Percentiles rank a stretch among this genome's conserved stretches.
phyloP scores from a whole-genome alignment of 2,329 filamentous ascomycete species.

The Trichophyton equinum region DNA sequence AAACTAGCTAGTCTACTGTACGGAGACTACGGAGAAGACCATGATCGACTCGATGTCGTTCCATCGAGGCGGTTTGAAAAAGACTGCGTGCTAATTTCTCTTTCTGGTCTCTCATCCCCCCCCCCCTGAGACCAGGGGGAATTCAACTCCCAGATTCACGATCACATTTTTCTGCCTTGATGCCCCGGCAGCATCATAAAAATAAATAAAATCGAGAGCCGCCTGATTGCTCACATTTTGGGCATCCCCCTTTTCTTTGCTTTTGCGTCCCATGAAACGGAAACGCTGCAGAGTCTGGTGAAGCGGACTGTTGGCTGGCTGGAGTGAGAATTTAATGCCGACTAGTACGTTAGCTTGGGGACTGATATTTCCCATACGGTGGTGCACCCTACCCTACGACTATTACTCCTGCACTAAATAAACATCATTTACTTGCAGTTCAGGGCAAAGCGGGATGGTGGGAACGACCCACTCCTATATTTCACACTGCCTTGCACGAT shows the following conservation, averaged over 20 bases:
- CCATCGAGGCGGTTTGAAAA: not conserved
- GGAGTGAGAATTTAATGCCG: not conserved
- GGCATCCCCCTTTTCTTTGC: not conserved
- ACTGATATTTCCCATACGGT: too few species aligned
- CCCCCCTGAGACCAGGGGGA: not conserved
- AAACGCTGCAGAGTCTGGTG: not conserved
- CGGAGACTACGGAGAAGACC: not conserved
- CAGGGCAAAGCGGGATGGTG: not conserved
- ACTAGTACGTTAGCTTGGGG: not conserved
- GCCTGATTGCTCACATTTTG: not conserved
- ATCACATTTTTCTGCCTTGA: not conserved
- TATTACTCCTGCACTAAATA: not conserved
- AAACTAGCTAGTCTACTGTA: not conserved
- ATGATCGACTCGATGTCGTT: too few species aligned
- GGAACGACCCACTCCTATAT: not conserved
- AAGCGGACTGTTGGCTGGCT: not conserved
- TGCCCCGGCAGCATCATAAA: not conserved
- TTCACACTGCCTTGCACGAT: not conserved
- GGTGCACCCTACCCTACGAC: too few species aligned
- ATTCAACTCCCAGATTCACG: not conserved
- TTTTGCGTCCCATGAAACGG: not conserved
- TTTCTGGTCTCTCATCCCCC: too few species aligned
- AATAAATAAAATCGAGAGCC: not conserved
- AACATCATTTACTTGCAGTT: not conserved
- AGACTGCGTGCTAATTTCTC: too few species aligned